Percentiles rank a stretch among this genome's conserved stretches.
Evolutionary conservation across 1,284 basidiomycete genomes (phyloP).

Genomic region (Abortiporus biennis): DNA sequence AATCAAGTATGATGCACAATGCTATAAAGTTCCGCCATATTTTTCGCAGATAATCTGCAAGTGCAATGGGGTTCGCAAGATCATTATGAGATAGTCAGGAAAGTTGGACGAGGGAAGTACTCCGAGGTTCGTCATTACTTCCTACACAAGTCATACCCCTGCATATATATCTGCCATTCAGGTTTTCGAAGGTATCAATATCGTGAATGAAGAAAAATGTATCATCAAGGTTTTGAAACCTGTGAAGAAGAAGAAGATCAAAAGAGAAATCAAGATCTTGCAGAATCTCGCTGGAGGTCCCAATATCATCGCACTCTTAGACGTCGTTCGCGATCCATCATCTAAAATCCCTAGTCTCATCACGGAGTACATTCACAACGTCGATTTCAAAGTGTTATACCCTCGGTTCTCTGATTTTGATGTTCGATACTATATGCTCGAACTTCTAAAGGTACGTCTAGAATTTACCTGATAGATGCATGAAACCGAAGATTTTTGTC

Average conservation of each 20-base stretch:
- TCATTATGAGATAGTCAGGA: slow-evolving; percentile 97
- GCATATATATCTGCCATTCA: slow-evolving; percentile 24
- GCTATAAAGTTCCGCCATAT: slow-evolving; percentile 8
- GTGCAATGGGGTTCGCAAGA: slow-evolving; percentile 96
- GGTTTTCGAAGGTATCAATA: slow-evolving; percentile 97
- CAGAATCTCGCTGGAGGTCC: slow-evolving; percentile 97
- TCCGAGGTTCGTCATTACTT: slow-evolving; percentile 76
- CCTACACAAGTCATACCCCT: slow-evolving; percentile 5
- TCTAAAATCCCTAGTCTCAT: slow-evolving; percentile 97
- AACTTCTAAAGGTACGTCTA: slow-evolving; percentile 79
- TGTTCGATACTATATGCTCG: slow-evolving; percentile 95
- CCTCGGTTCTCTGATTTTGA: slow-evolving; percentile 93
- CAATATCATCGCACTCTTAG: slow-evolving; percentile 84
- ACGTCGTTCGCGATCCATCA: slow-evolving; percentile 91
- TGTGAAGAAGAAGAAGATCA: slow-evolving; percentile 99
- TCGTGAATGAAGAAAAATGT: slow-evolving; percentile 90
- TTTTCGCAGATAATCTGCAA: slow-evolving; percentile 73
- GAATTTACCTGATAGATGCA: slow-evolving; percentile 6
- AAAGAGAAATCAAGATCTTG: slow-evolving; percentile 98
- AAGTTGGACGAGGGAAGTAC: slow-evolving; percentile 96
- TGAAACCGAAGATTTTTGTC: slow-evolving; percentile 2
- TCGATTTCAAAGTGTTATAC: slow-evolving; percentile 97
- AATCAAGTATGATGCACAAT: slow-evolving; percentile 7
- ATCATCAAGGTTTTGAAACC: slow-evolving; percentile 99
- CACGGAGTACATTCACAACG: slow-evolving; percentile 98